Percentiles rank a stretch among this genome's conserved stretches.
Conservation (phyloP, 2,329 filamentous ascomycete species). For the Hymenoscyphus linearis region DNA sequence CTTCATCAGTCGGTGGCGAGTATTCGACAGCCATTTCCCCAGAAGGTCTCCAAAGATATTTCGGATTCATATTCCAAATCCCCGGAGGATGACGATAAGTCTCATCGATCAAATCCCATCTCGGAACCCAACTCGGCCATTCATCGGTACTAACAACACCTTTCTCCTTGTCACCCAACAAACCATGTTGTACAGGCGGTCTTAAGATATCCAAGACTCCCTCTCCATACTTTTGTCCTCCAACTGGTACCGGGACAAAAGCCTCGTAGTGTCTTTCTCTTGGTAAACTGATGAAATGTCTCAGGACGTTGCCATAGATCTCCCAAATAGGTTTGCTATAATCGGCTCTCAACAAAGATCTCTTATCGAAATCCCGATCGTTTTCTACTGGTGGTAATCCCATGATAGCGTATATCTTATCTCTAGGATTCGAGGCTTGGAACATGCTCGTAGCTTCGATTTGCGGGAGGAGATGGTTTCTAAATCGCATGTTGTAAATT, state of each 20-base stretch:
- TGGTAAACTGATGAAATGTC: not conserved
- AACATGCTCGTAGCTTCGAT: not conserved
- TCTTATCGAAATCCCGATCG: not conserved
- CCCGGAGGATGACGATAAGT: conserved; percentile 1
- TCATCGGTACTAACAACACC: not conserved
- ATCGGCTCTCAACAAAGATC: not conserved
- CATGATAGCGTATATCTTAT: not conserved
- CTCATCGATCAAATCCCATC: not conserved
- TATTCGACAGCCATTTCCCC: not conserved
- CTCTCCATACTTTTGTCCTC: conserved; percentile 1
- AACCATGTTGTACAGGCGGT: not conserved
- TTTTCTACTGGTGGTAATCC: not conserved
- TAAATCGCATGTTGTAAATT: conserved; percentile 1
- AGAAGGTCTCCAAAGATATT: not conserved
- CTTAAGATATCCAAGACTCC: conserved; percentile 4
- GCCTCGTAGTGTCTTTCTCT: not conserved
- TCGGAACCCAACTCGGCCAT: conserved; percentile 1
- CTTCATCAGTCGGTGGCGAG: not conserved
- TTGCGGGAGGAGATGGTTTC: not conserved
- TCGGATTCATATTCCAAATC: not conserved
- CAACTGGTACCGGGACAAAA: not conserved
- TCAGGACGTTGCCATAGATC: conserved; percentile 1
- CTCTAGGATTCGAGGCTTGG: not conserved
- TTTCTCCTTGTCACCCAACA: not conserved
- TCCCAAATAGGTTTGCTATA: not conserved